Percentiles rank a stretch among this genome's conserved stretches.
phyloP scores from a whole-genome alignment of 331 rosid genomes.

The Cydonia oblonga region DNA sequence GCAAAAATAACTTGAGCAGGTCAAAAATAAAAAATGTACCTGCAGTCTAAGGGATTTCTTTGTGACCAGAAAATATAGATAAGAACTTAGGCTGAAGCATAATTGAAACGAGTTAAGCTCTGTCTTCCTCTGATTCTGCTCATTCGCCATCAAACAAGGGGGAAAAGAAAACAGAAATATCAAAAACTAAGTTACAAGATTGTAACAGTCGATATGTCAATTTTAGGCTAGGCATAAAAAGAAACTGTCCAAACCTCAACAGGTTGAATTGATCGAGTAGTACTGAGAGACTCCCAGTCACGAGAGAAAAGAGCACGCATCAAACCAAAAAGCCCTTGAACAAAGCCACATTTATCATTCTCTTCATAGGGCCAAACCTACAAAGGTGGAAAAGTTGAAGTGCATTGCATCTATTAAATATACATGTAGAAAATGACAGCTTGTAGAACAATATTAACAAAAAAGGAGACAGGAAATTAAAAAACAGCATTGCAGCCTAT shows the following conservation, averaged over 20 bases:
- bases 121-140: slow-evolving; percentile 67
- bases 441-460: not conserved
- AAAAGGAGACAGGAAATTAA: not conserved
- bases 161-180: not conserved
- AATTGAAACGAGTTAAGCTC: slow-evolving; percentile 57
- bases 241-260: slow-evolving; percentile 44
- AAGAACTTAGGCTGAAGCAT: slow-evolving; percentile 82
- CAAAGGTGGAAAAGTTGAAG: not conserved
- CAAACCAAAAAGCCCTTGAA: slow-evolving; percentile 81
- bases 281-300: slow-evolving; percentile 39
- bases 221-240: not conserved
- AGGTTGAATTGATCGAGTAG: slow-evolving; percentile 31
- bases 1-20: not conserved
- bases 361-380: slow-evolving; percentile 98
- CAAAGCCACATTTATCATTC: slow-evolving; percentile 68
- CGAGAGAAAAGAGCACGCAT: slow-evolving; percentile 64
- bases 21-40: slow-evolving; percentile 29
- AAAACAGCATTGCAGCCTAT: not conserved
- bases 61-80: slow-evolving; percentile 74
- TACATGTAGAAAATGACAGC: not conserved
- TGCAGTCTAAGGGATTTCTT: slow-evolving; percentile 77
- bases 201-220: not conserved
- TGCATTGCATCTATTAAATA: not conserved
- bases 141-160: not conserved
- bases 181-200: not conserved